phyloP scores from a whole-genome alignment of 1,139 yeast species.

The Taphrina deformans region DNA sequence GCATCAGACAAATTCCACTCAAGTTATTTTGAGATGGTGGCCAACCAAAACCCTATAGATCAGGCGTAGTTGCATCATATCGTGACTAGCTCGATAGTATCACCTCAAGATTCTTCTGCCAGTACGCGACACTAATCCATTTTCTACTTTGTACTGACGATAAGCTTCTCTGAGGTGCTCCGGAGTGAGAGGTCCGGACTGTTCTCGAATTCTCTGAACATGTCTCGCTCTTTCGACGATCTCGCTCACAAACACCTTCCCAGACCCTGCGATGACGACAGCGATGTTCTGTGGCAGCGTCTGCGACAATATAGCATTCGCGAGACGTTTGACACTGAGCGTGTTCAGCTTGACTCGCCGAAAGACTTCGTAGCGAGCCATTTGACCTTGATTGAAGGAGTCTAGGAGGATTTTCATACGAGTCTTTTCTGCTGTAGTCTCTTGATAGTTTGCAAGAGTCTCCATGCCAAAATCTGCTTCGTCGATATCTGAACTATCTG shows the following conservation, averaged over 20 bases:
- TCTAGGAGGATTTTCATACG: constrained; percentile 59
- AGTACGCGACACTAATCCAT: constrained; percentile 9
- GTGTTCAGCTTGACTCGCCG: constrained; percentile 80
- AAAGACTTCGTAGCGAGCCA: constrained; percentile 83
- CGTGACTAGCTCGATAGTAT: too few relatives aligned
- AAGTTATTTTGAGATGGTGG: too few relatives aligned
- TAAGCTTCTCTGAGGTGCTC: constrained; percentile 88
- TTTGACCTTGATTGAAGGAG: constrained; percentile 75
- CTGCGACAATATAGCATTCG: constrained; percentile 77
- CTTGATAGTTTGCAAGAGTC: constrained; percentile 15
- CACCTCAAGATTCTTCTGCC: constrained; percentile 7
- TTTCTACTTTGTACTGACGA: constrained; percentile 48
- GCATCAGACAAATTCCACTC: too few relatives aligned
- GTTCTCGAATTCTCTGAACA: constrained; percentile 39
- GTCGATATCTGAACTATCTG: constrained; percentile 27
- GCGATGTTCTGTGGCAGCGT: constrained; percentile 82
- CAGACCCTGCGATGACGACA: constrained; percentile 78
- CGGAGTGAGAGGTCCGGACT: constrained; percentile 66
- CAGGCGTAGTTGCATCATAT: too few relatives aligned
- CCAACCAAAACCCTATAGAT: too few relatives aligned
- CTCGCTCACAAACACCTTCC: constrained; percentile 86
- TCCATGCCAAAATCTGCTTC: constrained; percentile 30
- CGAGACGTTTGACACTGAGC: constrained; percentile 68
- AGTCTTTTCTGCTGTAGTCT: constrained; percentile 31
- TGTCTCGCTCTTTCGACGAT: constrained; percentile 57